Base-by-base conservation (phyloP, 768 basidiomycete genomes). In the Mycena vulgaris region DNA sequence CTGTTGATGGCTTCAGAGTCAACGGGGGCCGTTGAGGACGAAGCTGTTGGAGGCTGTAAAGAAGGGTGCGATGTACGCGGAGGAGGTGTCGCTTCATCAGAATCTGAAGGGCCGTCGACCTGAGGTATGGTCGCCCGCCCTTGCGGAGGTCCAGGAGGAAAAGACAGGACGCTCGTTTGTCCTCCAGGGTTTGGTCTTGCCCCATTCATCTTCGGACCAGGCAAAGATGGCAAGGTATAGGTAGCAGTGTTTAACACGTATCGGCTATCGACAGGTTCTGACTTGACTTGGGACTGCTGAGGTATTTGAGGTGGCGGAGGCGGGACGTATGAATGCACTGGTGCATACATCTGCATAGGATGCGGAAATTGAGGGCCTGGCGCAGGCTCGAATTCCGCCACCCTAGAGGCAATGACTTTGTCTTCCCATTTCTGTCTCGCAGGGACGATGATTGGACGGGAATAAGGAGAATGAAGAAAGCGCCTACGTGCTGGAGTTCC, bases 1-100 rank as follows among this genome's bases (percentile, higher is more conserved):
- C 95, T 97, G 76, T 97, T 97, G 80, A 99, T 99, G 19, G 92
- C 93, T 77, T 99, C 97, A 33, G 87, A 86, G 71, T 93, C 93
- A 30, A 82, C 85, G 2, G 76, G 79, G 33, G 82, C 80, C 27
- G 81, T 74, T 16, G 84, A 74, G 17, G 83, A 73, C 14, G 78
- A 79, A 30, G 80, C 74, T 69, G n/a, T n/a, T n/a, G 84, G 83
- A 6, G 87, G 88, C 76, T 93, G 92, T 33, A 93, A 80, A 17
- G 92, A 94, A 0, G 93, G 94, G 74, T 94, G 93, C 28, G 89
- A 86, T 6, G 93, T 78, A 33, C 91, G 88, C 6, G 94, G 89
- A 13, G 93, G 90, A 3, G 93, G 90, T 2, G 92, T 87, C 5
- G 91, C 88, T 13, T 91, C 90, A 47, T 87, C 86, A 27, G 90